A percentile compares a stretch with the other conserved stretches of the same genome.
These are phyloP conservation scores for Terana coerulea DNA, from an alignment of 768 basidiomycete genomes.

Conservation along the genomic window DNA sequence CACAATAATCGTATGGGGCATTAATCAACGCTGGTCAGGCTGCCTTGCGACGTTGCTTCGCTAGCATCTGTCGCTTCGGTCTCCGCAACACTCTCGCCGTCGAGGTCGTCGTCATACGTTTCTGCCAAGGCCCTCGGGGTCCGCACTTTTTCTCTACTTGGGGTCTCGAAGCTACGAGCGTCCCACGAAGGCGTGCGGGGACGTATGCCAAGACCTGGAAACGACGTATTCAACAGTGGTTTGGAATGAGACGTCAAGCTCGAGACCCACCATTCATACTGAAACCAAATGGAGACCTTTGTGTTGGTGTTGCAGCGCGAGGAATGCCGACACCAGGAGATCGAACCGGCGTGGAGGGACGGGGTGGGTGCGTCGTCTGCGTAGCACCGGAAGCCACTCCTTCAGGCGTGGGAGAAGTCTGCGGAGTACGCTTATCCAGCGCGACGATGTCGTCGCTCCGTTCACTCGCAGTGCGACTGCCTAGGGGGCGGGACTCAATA, in stretches of 20 bases:
- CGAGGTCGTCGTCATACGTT: slow-evolving; percentile 25
- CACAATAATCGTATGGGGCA: no score
- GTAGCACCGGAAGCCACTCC: neutral
- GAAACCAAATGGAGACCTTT: slow-evolving; percentile 32
- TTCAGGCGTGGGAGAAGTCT: neutral
- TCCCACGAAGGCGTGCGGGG: slow-evolving; percentile 26
- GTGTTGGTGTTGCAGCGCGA: slow-evolving; percentile 29
- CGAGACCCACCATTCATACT: slow-evolving; percentile 48
- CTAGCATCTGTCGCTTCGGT: slow-evolving; percentile 36
- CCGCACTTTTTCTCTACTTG: neutral
- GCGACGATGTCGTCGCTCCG: neutral
- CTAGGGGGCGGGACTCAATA: slow-evolving; percentile 2
- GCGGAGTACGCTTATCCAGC: neutral
- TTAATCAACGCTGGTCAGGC: slow-evolving; percentile 46
- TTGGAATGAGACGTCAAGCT: slow-evolving; percentile 20
- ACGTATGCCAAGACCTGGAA: slow-evolving; percentile 22
- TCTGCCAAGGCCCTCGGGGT: neutral
- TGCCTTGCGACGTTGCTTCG: slow-evolving; percentile 30
- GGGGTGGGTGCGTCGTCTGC: neutral
- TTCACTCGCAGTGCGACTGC: neutral
- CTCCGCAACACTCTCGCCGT: slow-evolving; percentile 30
- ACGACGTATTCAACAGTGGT: slow-evolving; percentile 10
- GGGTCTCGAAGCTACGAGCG: slow-evolving; percentile 15
- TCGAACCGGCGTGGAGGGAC: slow-evolving; percentile 7
- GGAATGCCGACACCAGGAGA: slow-evolving; percentile 13